These are phyloP conservation scores for Phytophthora cryptogea DNA, from an alignment of 352 stramenopile species.

Conservation along the genomic window DNA sequence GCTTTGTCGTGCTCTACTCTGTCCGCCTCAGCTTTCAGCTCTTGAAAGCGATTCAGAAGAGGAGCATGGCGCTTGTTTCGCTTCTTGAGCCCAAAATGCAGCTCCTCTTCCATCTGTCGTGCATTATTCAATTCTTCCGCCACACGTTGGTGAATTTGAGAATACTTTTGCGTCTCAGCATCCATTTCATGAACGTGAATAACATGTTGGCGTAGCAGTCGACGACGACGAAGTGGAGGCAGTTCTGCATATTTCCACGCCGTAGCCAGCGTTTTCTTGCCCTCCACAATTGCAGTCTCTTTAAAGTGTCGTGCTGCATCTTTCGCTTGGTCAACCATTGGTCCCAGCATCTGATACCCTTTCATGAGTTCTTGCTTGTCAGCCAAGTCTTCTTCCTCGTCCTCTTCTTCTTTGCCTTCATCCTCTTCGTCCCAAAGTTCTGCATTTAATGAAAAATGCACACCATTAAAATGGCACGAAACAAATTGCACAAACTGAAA, in stretches of 20 bases:
- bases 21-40: constrained; percentile 55
- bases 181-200: constrained; percentile 66
- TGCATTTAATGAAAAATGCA: constrained; percentile 19
- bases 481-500: not conserved
- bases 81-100: constrained; percentile 62
- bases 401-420: constrained; percentile 44
- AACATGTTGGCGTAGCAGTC: constrained; percentile 67
- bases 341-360: constrained; percentile 50
- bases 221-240: constrained; percentile 51
- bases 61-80: constrained; percentile 61
- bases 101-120: constrained; percentile 36
- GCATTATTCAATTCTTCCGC: constrained; percentile 46
- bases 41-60: constrained; percentile 46
- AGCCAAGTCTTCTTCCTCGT: constrained; percentile 45
- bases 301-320: constrained; percentile 43
- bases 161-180: constrained; percentile 59
- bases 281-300: constrained; percentile 44
- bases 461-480: not conserved
- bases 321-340: constrained; percentile 51
- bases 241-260: constrained; percentile 65
- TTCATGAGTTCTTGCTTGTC: constrained; percentile 73
- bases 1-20: constrained; percentile 34
- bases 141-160: constrained; percentile 44
- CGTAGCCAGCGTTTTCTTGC: constrained; percentile 44
- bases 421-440: constrained; percentile 76